These are phyloP conservation scores for Holtermanniella nyarrowii DNA, from an alignment of 768 basidiomycete species.

Conservation along the genomic window DNA sequence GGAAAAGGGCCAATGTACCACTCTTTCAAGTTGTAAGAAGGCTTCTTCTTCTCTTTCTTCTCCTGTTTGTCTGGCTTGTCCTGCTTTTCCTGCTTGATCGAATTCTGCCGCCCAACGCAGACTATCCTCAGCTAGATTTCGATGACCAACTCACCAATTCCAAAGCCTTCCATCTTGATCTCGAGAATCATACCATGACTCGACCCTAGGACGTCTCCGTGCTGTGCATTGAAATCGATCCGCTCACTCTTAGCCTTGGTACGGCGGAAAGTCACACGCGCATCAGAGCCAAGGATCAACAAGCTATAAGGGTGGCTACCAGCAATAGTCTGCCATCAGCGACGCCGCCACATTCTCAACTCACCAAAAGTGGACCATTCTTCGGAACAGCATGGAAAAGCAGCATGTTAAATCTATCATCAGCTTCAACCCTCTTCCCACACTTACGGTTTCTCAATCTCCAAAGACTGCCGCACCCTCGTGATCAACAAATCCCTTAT, in stretches of 20 bases:
- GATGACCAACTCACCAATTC: constrained; percentile 20
- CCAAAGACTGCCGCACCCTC: no score
- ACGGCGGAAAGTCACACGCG: constrained; percentile 4
- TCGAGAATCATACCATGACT: constrained; percentile 22
- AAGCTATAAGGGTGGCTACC: no score
- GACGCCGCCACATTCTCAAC: no score
- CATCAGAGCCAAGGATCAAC: constrained; percentile 36
- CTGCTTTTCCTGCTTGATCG: not conserved
- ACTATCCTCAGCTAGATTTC: constrained; percentile 10
- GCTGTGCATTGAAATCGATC: constrained; percentile 19
- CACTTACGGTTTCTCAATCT: no score
- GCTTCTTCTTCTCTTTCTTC: constrained; percentile 6
- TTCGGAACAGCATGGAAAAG: no score
- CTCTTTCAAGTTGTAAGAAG: constrained; percentile 8
- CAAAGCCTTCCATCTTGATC: constrained; percentile 24
- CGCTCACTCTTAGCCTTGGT: not conserved
- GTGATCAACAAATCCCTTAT: no score
- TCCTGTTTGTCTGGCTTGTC: not conserved
- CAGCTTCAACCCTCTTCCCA: no score
- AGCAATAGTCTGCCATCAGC: no score
- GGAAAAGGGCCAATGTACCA: constrained; percentile 34
- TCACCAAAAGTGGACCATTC: no score
- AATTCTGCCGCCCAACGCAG: constrained; percentile 28
- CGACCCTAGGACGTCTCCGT: constrained; percentile 32
- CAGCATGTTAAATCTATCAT: no score